A percentile compares a stretch with the other conserved stretches of the same genome.
Conservation (phyloP, 345 rosid species). For the Eucalyptus tenuipes region DNA sequence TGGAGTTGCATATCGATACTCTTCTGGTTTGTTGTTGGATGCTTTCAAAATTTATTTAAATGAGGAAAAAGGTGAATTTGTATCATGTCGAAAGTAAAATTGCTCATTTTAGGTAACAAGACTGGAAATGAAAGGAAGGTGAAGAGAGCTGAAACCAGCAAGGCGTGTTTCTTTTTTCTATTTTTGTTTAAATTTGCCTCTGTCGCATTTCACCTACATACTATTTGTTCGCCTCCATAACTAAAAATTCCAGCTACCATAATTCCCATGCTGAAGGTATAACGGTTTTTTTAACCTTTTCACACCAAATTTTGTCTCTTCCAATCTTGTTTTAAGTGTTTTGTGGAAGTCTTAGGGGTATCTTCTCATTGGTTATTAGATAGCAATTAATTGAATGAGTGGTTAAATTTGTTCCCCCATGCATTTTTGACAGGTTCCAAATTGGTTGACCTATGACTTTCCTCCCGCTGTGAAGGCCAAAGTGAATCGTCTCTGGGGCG, state of each 20-base stretch:
- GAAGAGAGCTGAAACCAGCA: not conserved
- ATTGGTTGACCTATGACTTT: constrained; percentile 88
- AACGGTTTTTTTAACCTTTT: not conserved
- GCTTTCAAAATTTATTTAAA: not conserved
- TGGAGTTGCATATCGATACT: not conserved
- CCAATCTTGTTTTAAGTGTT: not conserved
- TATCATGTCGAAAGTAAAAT: not conserved
- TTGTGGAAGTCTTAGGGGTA: not conserved
- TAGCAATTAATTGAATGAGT: not conserved
- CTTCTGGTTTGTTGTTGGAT: not conserved
- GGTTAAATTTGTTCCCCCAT: not conserved
- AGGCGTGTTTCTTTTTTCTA: not conserved
- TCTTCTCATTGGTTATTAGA: not conserved
- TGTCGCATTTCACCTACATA: not conserved
- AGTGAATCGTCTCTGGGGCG: constrained; percentile 97
- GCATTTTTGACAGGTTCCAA: constrained; percentile 55
- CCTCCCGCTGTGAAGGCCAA: constrained; percentile 92
- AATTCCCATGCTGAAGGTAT: not conserved
- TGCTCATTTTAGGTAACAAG: not conserved
- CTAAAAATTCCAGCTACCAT: not conserved
- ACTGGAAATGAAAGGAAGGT: not conserved
- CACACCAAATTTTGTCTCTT: not conserved
- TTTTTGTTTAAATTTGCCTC: not conserved
- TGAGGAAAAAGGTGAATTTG: not conserved
- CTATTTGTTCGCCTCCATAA: not conserved